Conservation (phyloP, 139 green algal species). For the Pedinophyceae sp. region DNA sequence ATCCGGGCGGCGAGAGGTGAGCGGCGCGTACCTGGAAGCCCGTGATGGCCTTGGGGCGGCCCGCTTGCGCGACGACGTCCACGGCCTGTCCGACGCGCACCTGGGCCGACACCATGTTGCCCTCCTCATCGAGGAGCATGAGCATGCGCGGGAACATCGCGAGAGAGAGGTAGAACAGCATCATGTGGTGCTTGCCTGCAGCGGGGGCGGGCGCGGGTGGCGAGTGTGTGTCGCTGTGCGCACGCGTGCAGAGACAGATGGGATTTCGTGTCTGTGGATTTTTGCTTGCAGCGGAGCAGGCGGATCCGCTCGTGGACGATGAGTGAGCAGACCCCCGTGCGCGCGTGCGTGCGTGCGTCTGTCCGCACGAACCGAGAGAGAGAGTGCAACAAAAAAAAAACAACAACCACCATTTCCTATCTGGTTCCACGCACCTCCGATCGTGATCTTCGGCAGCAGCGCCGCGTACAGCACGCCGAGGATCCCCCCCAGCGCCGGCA, state of each 20-base stretch:
- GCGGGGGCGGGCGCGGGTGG: slow-evolving; percentile 34
- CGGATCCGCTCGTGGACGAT: no score
- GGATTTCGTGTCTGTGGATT: no score
- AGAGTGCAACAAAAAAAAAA: not conserved
- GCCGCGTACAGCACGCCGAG: slow-evolving; percentile 56
- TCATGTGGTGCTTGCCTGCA: slow-evolving; percentile 74
- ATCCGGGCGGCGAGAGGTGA: slow-evolving; percentile 1
- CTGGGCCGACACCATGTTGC: slow-evolving; percentile 61
- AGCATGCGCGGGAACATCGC: slow-evolving; percentile 93
- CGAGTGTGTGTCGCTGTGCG: no score
- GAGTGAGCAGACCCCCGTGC: no score
- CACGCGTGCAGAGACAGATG: no score
- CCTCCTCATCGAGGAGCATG: slow-evolving; percentile 81
- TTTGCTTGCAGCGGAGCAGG: not conserved
- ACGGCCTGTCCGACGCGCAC: slow-evolving; percentile 89
- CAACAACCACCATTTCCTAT: not conserved
- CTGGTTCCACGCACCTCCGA: not conserved
- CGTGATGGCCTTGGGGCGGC: slow-evolving; percentile 95
- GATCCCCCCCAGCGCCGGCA: slow-evolving; percentile 60
- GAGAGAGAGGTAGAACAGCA: slow-evolving; percentile 76
- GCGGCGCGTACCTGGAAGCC: no score
- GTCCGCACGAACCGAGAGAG: not conserved
- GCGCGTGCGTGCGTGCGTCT: no score
- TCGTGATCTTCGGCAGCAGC: slow-evolving; percentile 57
- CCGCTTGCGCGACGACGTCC: slow-evolving; percentile 90